Base-by-base conservation (phyloP, 345 rosid genomes). In the Syzygium grande region DNA sequence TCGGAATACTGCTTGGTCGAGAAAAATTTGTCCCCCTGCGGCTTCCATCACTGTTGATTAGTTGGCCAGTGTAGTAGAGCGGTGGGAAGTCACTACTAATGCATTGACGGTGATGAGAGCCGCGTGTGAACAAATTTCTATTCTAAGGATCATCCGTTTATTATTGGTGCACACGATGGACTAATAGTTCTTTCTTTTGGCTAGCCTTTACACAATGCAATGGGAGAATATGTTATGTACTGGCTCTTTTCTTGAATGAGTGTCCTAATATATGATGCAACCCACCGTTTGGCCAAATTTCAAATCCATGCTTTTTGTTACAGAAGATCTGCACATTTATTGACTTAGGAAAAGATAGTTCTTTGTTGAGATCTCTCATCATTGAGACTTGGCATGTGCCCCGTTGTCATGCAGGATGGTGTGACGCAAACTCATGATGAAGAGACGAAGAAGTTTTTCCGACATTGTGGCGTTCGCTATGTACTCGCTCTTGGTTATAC, bases 401-500 rank as follows among this genome's bases (percentile, higher is more conserved):
- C 25, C 2, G 15, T 80, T 85, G 89, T 89, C 55, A 29, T 78
- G 87, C 94, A 94, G 94, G 94, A 91, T 73, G 96, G 96, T n/a
- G 92, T 94, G 25, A 95, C 93, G 93, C 95, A 93, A 93, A 93
- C 97, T 21, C 96, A 94, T 89, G 97, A 95, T 27, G 38, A 34
- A 34, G 38, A 34, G 38, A 34, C 3, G 38, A 34, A 34, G 38
- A 34, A 34, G 38, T 34, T 34, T 34, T 34, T 34, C 38, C 3
- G 38, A 34, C 38, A 34, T 34, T 34, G 2, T 34, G 38, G 38
- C 38, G 38, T 34, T 34, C 38, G 38, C 38, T 34, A 3, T 34
- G 38, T 34, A 34, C 38, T 34, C 38, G 38, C 38, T 34, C 38
- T 34, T 34, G 2, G 38, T 34, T 34, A 34, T 34, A 3, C 38